A percentile compares a stretch with the other conserved stretches of the same genome.
These are phyloP conservation scores for Escovopsis sp. DNA, from an alignment of 2,329 filamentous ascomycete species.

Conservation along the genomic window DNA sequence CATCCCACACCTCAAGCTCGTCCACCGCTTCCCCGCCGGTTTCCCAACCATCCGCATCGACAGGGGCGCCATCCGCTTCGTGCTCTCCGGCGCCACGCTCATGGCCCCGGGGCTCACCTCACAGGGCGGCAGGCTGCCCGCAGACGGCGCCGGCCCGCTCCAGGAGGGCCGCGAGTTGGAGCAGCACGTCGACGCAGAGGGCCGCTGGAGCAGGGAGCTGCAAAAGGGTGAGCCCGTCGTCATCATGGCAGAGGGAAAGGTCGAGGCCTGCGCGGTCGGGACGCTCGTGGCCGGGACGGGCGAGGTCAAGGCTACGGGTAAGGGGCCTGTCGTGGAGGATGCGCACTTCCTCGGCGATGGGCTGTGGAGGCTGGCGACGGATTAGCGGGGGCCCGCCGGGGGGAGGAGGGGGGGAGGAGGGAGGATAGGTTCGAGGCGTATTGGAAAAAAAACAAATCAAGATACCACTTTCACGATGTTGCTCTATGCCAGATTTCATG, in stretches of 20 bases:
- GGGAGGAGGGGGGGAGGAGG: too few species aligned
- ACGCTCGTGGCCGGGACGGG: slow-evolving; percentile 70
- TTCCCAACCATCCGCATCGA: slow-evolving; percentile 84
- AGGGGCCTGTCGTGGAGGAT: slow-evolving; percentile 86
- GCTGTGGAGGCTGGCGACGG: slow-evolving; percentile 58
- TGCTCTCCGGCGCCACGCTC: slow-evolving; percentile 80
- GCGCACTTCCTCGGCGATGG: slow-evolving; percentile 92
- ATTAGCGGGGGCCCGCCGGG: slow-evolving; percentile 22
- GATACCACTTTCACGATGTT: too few species aligned
- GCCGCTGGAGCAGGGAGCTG: slow-evolving; percentile 51
- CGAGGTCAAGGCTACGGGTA: slow-evolving; percentile 88
- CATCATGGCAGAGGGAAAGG: slow-evolving; percentile 85
- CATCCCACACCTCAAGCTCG: slow-evolving; percentile 74
- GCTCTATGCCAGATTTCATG: too few species aligned
- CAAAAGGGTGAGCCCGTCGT: slow-evolving; percentile 73
- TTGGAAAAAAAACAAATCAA: too few species aligned
- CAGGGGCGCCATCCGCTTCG: slow-evolving; percentile 90
- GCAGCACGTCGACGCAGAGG: slow-evolving; percentile 30
- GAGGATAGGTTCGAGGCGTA: not conserved
- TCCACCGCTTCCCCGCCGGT: slow-evolving; percentile 76
- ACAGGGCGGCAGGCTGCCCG: slow-evolving; percentile 64
- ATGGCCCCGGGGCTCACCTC: slow-evolving; percentile 93
- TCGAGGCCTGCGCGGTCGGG: slow-evolving; percentile 79
- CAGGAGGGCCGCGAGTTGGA: slow-evolving; percentile 29
- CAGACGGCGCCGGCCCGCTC: slow-evolving; percentile 22